Base-by-base conservation (phyloP, 176 grass and related monocot genomes). In the Neostapfia colusana region DNA sequence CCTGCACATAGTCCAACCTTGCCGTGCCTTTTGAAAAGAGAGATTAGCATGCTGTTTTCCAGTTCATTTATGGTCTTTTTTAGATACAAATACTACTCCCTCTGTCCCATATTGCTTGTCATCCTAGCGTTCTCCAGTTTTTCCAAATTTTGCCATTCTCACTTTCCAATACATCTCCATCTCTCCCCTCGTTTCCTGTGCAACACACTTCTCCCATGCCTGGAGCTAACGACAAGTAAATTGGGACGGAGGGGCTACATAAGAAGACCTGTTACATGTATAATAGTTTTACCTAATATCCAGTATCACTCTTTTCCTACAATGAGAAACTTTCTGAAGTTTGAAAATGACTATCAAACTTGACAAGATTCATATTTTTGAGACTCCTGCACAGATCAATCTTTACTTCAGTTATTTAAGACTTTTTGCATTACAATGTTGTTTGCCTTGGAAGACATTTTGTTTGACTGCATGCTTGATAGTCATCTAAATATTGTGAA, bases 401-500 rank as follows among this genome's bases (percentile, higher is more conserved):
- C 1, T 31, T 51, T 20, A 63, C 35, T 24, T 34, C 4, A 9
- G 23, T 27, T 45, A 42, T 23, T 20, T 46, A 16, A 35, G 8
- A 35, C 8, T 40, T 50, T 4, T 28, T 15, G 7, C 20, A 49
- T 28, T 1, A 50, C 41, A n/a, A 64, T 4, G 3, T 23, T 48
- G 9, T 40, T 40, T 28, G 28, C 40, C 27, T 60, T 5, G 14
- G 1, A 71, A 81, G 49, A 81, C 8, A 49, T 71, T 76, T 80
- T 58, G 20, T 7, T 10, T 44, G 41, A 26, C 43, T 56, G 1
- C 0, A 5, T 81, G n/a, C 45, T 34, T 23, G 43, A 42, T 8
- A 46, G 50, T 24, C 13, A 27, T 15, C 15, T 4, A 59, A 67
- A 38, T 20, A 60, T 58, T 25, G n/a, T 38, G 53, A 83, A 68